Percentiles rank a stretch among this genome's conserved stretches.
These are phyloP conservation scores for Xylariaceae sp. DNA, from an alignment of 2,329 filamentous ascomycete species.

Conservation along the genomic window DNA sequence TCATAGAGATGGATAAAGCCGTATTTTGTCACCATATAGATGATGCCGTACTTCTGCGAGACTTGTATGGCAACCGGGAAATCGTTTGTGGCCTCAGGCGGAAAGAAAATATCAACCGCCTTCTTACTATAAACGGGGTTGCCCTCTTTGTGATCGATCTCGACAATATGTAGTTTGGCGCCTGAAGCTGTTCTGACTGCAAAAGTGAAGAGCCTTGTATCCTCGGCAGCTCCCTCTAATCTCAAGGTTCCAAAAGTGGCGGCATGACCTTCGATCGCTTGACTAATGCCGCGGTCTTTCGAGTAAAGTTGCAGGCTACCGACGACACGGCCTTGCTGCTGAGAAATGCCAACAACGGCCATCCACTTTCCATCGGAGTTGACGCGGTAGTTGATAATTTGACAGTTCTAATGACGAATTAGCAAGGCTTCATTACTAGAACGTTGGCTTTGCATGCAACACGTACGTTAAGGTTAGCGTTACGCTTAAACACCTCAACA, in stretches of 20 bases:
- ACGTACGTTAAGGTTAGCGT: slow-evolving; percentile 78
- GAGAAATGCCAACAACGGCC: slow-evolving; percentile 93
- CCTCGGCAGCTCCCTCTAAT: slow-evolving; percentile 79
- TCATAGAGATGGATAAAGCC: slow-evolving; percentile 99
- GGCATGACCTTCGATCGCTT: slow-evolving; percentile 95
- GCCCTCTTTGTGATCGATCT: slow-evolving; percentile 86
- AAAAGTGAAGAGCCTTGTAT: slow-evolving; percentile 96
- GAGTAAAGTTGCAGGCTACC: slow-evolving; percentile 98
- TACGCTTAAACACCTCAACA: slow-evolving; percentile 90
- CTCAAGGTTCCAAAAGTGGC: slow-evolving; percentile 87
- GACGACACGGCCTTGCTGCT: slow-evolving; percentile 86
- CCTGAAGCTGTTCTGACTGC: slow-evolving; percentile 84
- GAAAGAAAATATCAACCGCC: slow-evolving; percentile 96
- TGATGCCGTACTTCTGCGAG: slow-evolving; percentile 90
- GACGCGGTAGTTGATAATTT: slow-evolving; percentile 99
- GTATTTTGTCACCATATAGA: slow-evolving; percentile 97
- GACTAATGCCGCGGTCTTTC: slow-evolving; percentile 90
- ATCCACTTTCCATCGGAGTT: slow-evolving; percentile 97
- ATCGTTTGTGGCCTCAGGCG: slow-evolving; percentile 88
- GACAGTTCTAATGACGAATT: slow-evolving; percentile 62
- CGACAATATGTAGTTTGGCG: slow-evolving; percentile 94
- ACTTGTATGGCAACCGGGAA: slow-evolving; percentile 98
- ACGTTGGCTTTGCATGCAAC: background rate
- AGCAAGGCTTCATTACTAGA: slow-evolving; percentile 20
- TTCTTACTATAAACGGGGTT: slow-evolving; percentile 93